Base-by-base conservation (phyloP, 78 protist genomes). In the Chrysochromulina tobinii region DNA sequence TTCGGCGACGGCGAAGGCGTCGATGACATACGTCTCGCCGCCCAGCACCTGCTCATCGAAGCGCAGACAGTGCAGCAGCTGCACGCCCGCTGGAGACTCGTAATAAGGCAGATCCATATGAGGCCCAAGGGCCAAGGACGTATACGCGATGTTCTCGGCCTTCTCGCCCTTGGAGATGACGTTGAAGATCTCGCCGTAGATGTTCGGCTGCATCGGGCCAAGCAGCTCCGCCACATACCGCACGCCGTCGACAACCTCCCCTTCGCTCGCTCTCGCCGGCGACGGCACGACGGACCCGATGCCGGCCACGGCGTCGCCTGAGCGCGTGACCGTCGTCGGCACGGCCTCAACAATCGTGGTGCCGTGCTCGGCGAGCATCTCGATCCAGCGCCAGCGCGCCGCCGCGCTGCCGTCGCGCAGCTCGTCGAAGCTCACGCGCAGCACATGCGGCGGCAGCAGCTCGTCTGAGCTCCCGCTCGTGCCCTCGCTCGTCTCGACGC, bases 41-140 rank as follows among this genome's bases (percentile, higher is more conserved):
- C 96, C 94, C 23, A 2, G 9, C 54, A 90, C 91, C 4, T 4
- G 21, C 8, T 2, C 68, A 27, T 66, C 69, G 20, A 61, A 81
- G 3, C 4, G 53, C 5, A 81, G 50, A 87, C 94, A 94, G 54
- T 94, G 96, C n/a, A 94, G 75, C 11, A 90, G 11, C 88, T 94
- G 96, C 23, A 94, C 14, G 17, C 94, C 94, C 21, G 96, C 94
- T 2, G 93, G 81, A 50, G 93, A 66, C 55, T 94, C 96, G 50
- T 90, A 91, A 90, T 94, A 94, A 14, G n/a, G 4, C 51, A 91
- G 69, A 50, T 91, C 93, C 90, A 57, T n/a, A 84, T 91, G 93
- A n/a, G 64, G 89, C 50, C 38, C 69, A 6, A 91, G 21, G 64
- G 75, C 67, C 9, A 1, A 57, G 27, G 57, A 15, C 21, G 92